A percentile compares a stretch with the other conserved stretches of the same genome.
phyloP scores from a whole-genome alignment of 306 rosid genomes.

The Psophocarpus tetragonolobus region DNA sequence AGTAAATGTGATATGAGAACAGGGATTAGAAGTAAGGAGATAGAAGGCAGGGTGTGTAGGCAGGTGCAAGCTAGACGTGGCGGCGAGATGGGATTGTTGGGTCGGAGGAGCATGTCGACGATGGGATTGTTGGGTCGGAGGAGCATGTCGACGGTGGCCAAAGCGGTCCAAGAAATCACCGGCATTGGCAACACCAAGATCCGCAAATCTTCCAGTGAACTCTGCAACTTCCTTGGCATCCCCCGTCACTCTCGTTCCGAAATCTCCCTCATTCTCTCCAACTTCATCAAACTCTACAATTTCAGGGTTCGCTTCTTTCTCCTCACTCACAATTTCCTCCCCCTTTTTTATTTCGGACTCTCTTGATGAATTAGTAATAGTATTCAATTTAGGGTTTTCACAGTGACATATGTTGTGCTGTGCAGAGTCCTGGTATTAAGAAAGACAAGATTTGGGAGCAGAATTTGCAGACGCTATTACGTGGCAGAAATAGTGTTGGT shows the following conservation, averaged over 20 bases:
- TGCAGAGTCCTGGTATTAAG: slow-evolving; percentile 70
- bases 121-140: slow-evolving; percentile 23
- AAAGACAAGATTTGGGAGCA: slow-evolving; percentile 66
- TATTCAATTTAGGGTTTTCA: not conserved
- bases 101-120: slow-evolving; percentile 40
- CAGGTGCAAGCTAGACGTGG: not conserved
- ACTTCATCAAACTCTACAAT: slow-evolving; percentile 62
- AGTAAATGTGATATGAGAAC: not conserved
- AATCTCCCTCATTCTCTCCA: slow-evolving; percentile 46
- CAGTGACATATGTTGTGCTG: not conserved
- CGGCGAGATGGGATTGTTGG: slow-evolving; percentile 2
- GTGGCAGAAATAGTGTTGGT: slow-evolving; percentile 55
- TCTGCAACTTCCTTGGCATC: slow-evolving; percentile 55
- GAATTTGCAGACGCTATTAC: slow-evolving; percentile 55
- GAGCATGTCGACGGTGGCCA: slow-evolving; percentile 44
- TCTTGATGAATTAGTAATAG: not conserved
- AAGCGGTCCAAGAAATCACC: slow-evolving; percentile 34
- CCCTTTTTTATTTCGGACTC: not conserved
- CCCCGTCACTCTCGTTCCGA: slow-evolving; percentile 55
- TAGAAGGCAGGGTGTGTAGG: not conserved
- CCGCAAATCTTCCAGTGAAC: slow-evolving; percentile 45
- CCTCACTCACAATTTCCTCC: not conserved
- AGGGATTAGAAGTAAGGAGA: not conserved
- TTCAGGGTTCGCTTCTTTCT: slow-evolving; percentile 29
- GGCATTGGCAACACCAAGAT: slow-evolving; percentile 37